A percentile compares a stretch with the other conserved stretches of the same genome.
phyloP scores from a whole-genome alignment of 2,329 filamentous ascomycete genomes.

The Periconia macrospinosa region DNA sequence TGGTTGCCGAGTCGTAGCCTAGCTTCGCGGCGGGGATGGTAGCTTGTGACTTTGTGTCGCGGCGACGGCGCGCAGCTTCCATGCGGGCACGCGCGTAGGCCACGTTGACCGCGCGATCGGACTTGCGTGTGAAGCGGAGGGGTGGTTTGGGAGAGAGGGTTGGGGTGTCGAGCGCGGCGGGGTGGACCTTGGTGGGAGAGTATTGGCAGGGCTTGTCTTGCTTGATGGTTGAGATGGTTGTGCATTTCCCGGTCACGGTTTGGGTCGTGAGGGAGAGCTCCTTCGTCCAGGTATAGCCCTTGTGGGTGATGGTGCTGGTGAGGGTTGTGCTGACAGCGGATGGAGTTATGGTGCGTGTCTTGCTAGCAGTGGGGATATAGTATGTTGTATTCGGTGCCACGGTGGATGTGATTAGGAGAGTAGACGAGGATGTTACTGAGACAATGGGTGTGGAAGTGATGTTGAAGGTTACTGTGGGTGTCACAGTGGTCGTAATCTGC shows the following conservation, averaged over 20 bases:
- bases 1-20: constrained; percentile 38
- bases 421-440: constrained; percentile 27
- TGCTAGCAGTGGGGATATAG: constrained; percentile 36
- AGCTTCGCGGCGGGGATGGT: constrained; percentile 30
- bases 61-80: constrained; percentile 37
- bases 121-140: constrained; percentile 25
- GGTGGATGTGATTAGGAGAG: constrained; percentile 25
- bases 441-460: constrained; percentile 31
- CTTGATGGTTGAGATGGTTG: constrained; percentile 28
- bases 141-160: constrained; percentile 21
- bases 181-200: constrained; percentile 38
- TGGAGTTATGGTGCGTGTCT: constrained; percentile 36
- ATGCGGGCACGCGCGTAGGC: constrained; percentile 39
- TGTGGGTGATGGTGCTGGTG: constrained; percentile 28
- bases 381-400: constrained; percentile 31
- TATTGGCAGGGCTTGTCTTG: constrained; percentile 41
- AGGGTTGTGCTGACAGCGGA: constrained; percentile 27
- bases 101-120: constrained; percentile 32
- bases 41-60: constrained; percentile 22
- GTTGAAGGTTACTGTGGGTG: constrained; percentile 36
- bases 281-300: constrained; percentile 21
- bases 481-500: constrained; percentile 34
- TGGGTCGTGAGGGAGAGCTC: constrained; percentile 31
- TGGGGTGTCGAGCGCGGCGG: constrained; percentile 31
- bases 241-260: constrained; percentile 44